Evolutionary conservation across 108 stramenopile genomes (phyloP), one percentile per base, ranked within the genome.

Genomic region (Halocafeteria seosinensis): DNA sequence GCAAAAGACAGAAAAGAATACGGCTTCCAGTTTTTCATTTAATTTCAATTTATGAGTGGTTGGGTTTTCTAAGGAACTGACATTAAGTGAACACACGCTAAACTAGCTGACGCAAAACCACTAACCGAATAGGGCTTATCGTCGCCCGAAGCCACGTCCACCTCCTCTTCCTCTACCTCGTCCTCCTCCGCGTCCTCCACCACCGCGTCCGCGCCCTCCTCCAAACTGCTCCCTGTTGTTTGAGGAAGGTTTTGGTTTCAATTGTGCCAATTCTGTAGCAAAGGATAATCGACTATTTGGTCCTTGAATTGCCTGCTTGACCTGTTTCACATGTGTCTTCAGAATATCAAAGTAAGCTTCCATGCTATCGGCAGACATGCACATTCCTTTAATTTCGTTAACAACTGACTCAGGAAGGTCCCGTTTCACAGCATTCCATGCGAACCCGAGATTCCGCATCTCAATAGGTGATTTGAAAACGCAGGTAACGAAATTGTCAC

Each of bases 261-360:
- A 23, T 50, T 61, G 62, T 25, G 61, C 62, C 3, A 68, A 50
- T 52, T 38, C 29, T n/a, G 26, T 61, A 34, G 29, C 27, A 26
- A 31, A 23, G 36, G 6, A 6, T 50, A 68, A 6, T 50, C 25
- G 34, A 31, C 27, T 4, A 21, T 17, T 21, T 27, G 29, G 25
- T 25, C 17, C 47, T 47, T 77, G 66, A 37, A 71, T 63, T 50
- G 67, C 67, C 4, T 66, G 32, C 42, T 76, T 37, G 11, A 78
- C 50, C 26, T 17, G 63, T n/a, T 69, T 36, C 60, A 71, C 62
- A 55, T 67, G 63, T 51, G 70, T 36, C 26, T 37, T 50, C 1
- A 73, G 73, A 5, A 78, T 47, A 37, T 78, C 77, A 66, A 78
- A 76, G 13, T 76, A 58, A 21, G 75, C 76, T 0, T 51, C 42